Percentiles rank a stretch among this genome's conserved stretches.
Conservation (phyloP, 2,329 filamentous ascomycete species). For the Alternaria brassicae region DNA sequence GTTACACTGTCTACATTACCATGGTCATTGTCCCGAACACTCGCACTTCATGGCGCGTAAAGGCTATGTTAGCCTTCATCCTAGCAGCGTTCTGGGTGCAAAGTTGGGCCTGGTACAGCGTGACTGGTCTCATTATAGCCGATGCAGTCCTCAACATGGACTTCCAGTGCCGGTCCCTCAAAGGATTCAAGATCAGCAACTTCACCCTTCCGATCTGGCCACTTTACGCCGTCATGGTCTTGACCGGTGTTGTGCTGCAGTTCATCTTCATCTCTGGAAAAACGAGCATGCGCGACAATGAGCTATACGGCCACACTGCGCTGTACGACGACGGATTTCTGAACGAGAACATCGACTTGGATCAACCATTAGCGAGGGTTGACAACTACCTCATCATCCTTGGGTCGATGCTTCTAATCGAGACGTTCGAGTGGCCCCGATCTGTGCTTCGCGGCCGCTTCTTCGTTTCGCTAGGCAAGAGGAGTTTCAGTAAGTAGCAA, state of each 20-base stretch:
- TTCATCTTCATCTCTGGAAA: conserved; percentile 54
- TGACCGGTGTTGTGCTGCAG: conserved; percentile 51
- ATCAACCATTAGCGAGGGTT: conserved; percentile 49
- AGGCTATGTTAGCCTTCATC: conserved; percentile 51
- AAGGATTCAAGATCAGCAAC: conserved; percentile 24
- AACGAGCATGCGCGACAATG: conserved; percentile 46
- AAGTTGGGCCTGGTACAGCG: conserved; percentile 57
- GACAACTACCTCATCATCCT: conserved; percentile 56
- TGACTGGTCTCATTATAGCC: conserved; percentile 58
- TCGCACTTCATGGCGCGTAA: conserved; percentile 52
- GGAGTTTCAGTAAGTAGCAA: conserved; percentile 54
- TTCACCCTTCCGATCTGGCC: conserved; percentile 38
- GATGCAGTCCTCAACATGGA: conserved; percentile 55
- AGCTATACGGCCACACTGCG: conserved; percentile 53
- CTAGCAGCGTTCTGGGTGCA: conserved; percentile 57
- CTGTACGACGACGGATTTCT: conserved; percentile 51
- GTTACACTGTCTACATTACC: conserved; percentile 58
- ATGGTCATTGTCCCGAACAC: conserved; percentile 58
- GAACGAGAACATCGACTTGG: conserved; percentile 44
- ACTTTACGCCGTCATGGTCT: conserved; percentile 39
- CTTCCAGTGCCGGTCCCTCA: conserved; percentile 37
- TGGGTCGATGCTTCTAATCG: conserved; percentile 52
- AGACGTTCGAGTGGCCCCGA: conserved; percentile 50
- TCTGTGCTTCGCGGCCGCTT: conserved; percentile 44
- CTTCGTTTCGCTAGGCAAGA: conserved; percentile 50